Evolutionary conservation across 371 early-diverging fungal genomes (phyloP).

Genomic region (Nematocida ironsii): DNA sequence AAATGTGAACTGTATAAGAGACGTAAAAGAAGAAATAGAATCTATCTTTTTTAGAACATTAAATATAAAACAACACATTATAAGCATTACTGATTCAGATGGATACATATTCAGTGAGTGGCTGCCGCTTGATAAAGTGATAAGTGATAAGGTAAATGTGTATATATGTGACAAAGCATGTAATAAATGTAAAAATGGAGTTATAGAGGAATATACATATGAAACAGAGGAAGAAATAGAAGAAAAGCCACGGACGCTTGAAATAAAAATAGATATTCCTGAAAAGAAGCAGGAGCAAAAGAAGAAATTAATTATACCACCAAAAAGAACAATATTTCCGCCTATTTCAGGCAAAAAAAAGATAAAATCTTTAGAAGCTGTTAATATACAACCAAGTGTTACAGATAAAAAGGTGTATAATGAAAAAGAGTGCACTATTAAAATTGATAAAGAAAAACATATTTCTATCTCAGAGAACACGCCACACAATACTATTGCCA

Average conservation of each 20-base stretch:
- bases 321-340: neutral
- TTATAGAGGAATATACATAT: conserved; percentile 3
- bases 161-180: conserved; percentile 1
- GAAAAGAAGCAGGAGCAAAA: neutral
- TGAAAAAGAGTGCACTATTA: neutral
- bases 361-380: neutral
- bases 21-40: conserved; percentile 1
- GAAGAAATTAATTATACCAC: neutral
- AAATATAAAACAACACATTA: conserved; percentile 12
- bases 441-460: neutral
- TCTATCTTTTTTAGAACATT: conserved; percentile 2
- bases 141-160: conserved; percentile 1
- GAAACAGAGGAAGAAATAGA: conserved; percentile 17
- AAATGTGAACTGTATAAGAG: neutral
- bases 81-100: conserved; percentile 4
- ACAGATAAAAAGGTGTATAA: neutral
- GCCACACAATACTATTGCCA: neutral
- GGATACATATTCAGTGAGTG: conserved; percentile 14
- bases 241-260: neutral
- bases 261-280: neutral
- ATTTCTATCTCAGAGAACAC: neutral
- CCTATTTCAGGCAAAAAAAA: neutral
- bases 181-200: conserved; percentile 14
- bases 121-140: neutral
- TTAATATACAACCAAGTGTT: neutral